These are phyloP conservation scores for Cnidoscolus chayamansa DNA, from an alignment of 441 rosid species.

Conservation along the genomic window DNA sequence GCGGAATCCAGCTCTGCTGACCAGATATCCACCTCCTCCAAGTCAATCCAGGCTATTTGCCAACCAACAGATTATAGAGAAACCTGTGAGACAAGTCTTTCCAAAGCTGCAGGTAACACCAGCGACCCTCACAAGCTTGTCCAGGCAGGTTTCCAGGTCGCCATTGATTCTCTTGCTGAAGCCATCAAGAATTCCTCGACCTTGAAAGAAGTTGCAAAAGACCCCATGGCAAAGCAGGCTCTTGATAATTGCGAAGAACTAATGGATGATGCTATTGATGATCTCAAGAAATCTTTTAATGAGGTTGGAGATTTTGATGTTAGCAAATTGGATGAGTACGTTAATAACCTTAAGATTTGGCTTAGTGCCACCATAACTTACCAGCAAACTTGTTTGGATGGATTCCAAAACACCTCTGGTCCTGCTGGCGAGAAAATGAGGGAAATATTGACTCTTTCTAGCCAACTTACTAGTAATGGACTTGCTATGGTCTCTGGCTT, in stretches of 20 bases:
- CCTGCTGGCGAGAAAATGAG: constrained; percentile 47
- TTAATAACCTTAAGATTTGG: constrained; percentile 61
- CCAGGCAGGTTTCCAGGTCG: constrained; percentile 43
- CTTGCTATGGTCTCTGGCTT: constrained; percentile 61
- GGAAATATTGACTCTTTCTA: constrained; percentile 36
- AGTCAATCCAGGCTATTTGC: constrained; percentile 57
- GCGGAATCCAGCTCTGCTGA: background rate
- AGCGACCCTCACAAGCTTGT: constrained; percentile 59
- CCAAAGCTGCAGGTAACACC: constrained; percentile 39
- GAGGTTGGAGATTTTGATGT: constrained; percentile 39
- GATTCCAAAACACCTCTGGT: constrained; percentile 56
- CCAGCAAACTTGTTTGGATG: constrained; percentile 70
- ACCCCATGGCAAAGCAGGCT: constrained; percentile 51
- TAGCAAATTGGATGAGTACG: constrained; percentile 30
- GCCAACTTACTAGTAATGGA: constrained; percentile 59
- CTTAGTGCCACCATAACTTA: constrained; percentile 69
- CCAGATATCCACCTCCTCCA: constrained; percentile 31
- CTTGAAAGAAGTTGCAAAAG: constrained; percentile 39
- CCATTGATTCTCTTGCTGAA: constrained; percentile 40
- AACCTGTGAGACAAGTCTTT: constrained; percentile 49
- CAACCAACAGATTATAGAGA: constrained; percentile 60
- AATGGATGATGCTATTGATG: constrained; percentile 59
- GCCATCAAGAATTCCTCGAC: constrained; percentile 41
- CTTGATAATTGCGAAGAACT: constrained; percentile 48
- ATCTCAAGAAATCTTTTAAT: constrained; percentile 44